Base-by-base conservation (phyloP, 2,329 filamentous ascomycete species). In the Phoma sp. region DNA sequence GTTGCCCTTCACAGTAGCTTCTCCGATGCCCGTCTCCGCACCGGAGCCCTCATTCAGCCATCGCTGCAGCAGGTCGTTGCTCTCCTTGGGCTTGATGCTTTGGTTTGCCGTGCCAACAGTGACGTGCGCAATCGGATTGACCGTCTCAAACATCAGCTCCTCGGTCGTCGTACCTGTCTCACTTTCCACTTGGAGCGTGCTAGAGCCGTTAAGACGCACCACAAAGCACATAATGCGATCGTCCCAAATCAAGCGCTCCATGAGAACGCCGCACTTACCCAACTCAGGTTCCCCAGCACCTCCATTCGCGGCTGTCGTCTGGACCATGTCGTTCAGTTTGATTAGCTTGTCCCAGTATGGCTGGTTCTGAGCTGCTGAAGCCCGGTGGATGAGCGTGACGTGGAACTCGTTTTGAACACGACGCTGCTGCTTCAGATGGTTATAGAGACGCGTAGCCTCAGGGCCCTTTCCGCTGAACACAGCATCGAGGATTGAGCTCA, bases 151-250 rank as follows among this genome's bases (percentile, higher is more conserved):
- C 5, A 64, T 55, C 38, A 78, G 47, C 48, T 83, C 77, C 52
- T 86, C 85, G 6, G 85, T 77, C 6, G 64, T 63, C 1, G 51
- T 62, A 0, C 67, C 68, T 0, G 31, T 63, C 4, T 62, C 62
- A 32, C 41, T 59, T 27, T 64, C 56, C 3, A 61, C 35, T 31
- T 68, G 62, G 2, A 70, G n/a, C 0, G 58, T 64, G 15, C 64
- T 59, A 2, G 68, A 62, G 6, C 73, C 73, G 15, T 74, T 60
- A 51, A 72, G 78, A 58, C 93, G 85, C 15, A 91, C 92, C 3
- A 96, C 90, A 53, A 99, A 89, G 6, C 92, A 88, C 95, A 99
- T 98, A 69, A 98, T 81, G 5, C 92, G 85, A 59, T 88, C 82
- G 69, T 98, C 90, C 82, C 89, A 98, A 8, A 99, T 87, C 43